A percentile compares a stretch with the other conserved stretches of the same genome.
phyloP scores from a whole-genome alignment of 1,139 yeast species.

The Saccharomyces pastorianus region DNA sequence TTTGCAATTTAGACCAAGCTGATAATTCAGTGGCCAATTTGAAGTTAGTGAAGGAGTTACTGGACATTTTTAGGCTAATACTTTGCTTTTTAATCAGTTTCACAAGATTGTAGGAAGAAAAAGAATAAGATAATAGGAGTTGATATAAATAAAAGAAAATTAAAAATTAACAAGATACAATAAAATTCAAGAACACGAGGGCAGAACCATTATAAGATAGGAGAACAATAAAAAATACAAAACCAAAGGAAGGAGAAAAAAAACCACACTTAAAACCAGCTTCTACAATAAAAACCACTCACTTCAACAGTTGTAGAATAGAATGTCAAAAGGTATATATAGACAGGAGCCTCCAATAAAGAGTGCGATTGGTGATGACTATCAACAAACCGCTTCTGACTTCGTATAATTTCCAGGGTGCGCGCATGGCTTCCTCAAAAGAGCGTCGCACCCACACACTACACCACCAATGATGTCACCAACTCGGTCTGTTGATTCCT shows the following conservation, averaged over 20 bases:
- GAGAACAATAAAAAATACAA: neutral
- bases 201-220: neutral
- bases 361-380: neutral
- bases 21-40: constrained; percentile 67
- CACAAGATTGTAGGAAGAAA: neutral
- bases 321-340: neutral
- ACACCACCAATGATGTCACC: no score
- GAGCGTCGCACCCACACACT: neutral
- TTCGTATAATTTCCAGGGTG: neutral
- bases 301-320: neutral
- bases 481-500: no score
- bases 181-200: neutral
- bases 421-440: neutral
- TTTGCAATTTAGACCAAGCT: constrained; percentile 76
- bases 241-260: no score
- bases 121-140: neutral
- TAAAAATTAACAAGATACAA: neutral
- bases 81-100: neutral
- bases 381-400: neutral
- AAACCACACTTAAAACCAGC: no score
- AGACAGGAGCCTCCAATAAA: neutral
- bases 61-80: constrained; percentile 18
- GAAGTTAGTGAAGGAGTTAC: constrained; percentile 40
- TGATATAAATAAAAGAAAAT: neutral
- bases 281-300: neutral